These are phyloP conservation scores for Nicotiana attenuata DNA, from an alignment of 257 asterid species.

Conservation along the genomic window DNA sequence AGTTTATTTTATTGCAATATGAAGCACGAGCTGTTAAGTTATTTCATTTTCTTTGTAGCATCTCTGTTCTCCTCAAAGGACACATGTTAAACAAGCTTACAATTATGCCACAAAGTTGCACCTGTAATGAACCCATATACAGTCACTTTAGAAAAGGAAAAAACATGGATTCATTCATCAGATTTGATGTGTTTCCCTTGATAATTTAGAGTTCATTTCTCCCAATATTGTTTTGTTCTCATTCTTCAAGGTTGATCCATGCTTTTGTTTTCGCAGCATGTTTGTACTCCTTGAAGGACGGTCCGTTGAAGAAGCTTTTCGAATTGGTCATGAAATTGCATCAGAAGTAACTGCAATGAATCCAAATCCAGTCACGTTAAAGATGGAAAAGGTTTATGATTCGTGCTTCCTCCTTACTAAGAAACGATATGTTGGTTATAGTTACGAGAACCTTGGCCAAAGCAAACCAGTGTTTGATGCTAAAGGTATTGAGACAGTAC, in stretches of 20 bases:
- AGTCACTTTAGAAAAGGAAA: background rate
- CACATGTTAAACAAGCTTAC: background rate
- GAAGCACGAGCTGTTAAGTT: background rate
- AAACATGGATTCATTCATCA: conserved; percentile 1
- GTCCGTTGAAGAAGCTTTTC: conserved; percentile 67
- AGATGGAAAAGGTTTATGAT: conserved; percentile 91
- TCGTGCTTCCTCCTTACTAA: conserved; percentile 97
- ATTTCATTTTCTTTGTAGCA: background rate
- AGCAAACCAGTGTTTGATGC: conserved; percentile 81
- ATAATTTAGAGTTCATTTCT: background rate
- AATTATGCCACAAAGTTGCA: background rate
- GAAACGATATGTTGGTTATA: conserved; percentile 94
- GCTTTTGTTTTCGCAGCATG: conserved; percentile 55
- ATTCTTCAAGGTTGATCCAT: background rate
- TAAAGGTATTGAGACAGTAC: conserved; percentile 91
- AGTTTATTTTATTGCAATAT: conserved; percentile 1
- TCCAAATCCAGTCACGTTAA: conserved; percentile 74
- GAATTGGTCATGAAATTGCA: conserved; percentile 83
- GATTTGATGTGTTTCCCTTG: background rate
- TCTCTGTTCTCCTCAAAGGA: conserved; percentile 4
- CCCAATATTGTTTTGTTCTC: background rate
- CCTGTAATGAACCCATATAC: background rate
- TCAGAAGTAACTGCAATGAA: conserved; percentile 75
- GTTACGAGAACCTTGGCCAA: conserved; percentile 84
- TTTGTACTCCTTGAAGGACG: conserved; percentile 95